Base-by-base conservation (phyloP, 2,329 filamentous ascomycete species). In the Boeremia exigua region DNA sequence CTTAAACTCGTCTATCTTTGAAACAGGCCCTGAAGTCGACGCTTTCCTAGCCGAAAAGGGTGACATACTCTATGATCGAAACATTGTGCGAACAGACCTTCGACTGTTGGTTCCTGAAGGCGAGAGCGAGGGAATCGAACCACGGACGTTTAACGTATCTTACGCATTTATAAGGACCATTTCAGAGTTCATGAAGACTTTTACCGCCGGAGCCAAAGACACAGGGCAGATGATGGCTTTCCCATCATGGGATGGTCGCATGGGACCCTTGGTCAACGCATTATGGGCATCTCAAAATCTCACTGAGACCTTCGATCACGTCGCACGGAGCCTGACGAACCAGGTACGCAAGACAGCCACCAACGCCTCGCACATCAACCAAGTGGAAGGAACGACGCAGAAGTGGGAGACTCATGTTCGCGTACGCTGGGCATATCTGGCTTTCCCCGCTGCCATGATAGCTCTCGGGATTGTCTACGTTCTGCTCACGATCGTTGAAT, bases 281-380 rank as follows among this genome's bases (percentile, higher is more conserved):
- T 33, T 54, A 8, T 53, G 49, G 44, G 42, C 45, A 12, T 53
- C 45, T 1, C 17, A n/a, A 4, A 43, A 58, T 14, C 33, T 58
- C 1, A 42, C 49, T 6, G 19, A 25, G 3, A 53, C 45, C 1
- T 58, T 58, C 38, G 39, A 39, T 2, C 34, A 54, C 12, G 49
- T 49, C 4, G 55, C 55, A 1, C 30, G n/a, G 1, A 58, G 55
- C 23, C 11, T 58, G 12, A 54, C 55, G 2, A 52, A 52, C 25
- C 48, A 46, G 8, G 23, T 52, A 2, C 54, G 48, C 48, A 42
- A 46, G 8, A 36, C 34, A 14, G 23, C 33, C 6, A 6, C 23
- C 2, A 12, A 46, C 23, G 8, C 11, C 15, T 5, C 30, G 15
- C 9, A 27, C 17, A 33, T 23, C 30, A n/a, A 30, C 4, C 17